Conservation (phyloP, 2,329 filamentous ascomycete genomes). For the Proliferodiscus dingleyae region DNA sequence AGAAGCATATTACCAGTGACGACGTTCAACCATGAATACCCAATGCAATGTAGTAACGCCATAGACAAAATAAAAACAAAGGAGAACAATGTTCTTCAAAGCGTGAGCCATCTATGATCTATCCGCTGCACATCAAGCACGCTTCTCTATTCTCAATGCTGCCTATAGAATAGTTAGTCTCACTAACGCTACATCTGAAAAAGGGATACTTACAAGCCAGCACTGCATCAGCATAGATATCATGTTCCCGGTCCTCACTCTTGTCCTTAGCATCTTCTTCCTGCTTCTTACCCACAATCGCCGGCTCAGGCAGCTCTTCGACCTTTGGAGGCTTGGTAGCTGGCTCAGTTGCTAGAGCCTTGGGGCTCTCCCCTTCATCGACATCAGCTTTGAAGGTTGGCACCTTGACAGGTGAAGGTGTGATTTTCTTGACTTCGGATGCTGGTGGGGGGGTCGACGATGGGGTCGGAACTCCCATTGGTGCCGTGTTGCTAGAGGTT, state of each 20-base stretch:
- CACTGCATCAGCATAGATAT: constrained; percentile 93
- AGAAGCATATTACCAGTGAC: constrained; percentile 3
- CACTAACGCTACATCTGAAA: constrained; percentile 2
- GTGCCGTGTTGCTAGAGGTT: constrained; percentile 35
- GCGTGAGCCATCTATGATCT: constrained; percentile 26
- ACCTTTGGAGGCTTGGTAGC: constrained; percentile 50
- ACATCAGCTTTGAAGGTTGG: constrained; percentile 72
- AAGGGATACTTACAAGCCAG: constrained; percentile 67
- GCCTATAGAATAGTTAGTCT: constrained; percentile 45
- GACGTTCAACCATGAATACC: neutral
- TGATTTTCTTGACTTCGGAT: constrained; percentile 34
- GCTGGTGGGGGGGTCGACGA: constrained; percentile 60
- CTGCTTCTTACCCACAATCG: constrained; percentile 52
- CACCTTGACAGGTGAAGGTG: constrained; percentile 51
- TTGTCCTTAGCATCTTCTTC: constrained; percentile 69
- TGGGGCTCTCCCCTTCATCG: constrained; percentile 74
- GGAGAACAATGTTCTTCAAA: too few relatives aligned
- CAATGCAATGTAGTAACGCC: too few relatives aligned
- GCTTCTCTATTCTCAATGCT: constrained; percentile 96
- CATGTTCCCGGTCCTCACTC: constrained; percentile 69
- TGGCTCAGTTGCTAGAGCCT: constrained; percentile 70
- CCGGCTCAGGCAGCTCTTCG: constrained; percentile 59
- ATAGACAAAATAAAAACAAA: too few relatives aligned
- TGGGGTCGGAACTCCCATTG: constrained; percentile 65
- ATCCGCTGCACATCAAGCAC: constrained; percentile 97